These are phyloP conservation scores for Fistulina hepatica DNA, from an alignment of 1,284 basidiomycete species.

Conservation along the genomic window DNA sequence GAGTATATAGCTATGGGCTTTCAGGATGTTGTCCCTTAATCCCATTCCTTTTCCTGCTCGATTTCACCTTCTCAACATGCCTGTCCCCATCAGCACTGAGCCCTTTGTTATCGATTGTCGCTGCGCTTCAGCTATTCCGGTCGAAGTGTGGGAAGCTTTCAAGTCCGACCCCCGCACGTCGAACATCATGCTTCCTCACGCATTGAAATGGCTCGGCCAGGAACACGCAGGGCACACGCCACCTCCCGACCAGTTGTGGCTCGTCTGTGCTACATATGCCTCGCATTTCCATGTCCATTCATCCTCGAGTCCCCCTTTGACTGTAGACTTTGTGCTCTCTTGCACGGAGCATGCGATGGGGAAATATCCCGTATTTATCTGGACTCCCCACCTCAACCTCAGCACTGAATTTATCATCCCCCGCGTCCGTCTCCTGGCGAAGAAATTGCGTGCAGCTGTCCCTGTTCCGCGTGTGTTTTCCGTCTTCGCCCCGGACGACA, in stretches of 20 bases:
- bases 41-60: too few relatives aligned
- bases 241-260: constrained; percentile 5
- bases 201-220: constrained; percentile 23
- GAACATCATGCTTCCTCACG: constrained; percentile 46
- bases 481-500: constrained; percentile 43
- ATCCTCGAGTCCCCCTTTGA: constrained; percentile 41
- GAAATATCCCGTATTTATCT: constrained; percentile 47
- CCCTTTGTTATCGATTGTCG: constrained; percentile 13
- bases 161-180: constrained; percentile 30
- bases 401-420: constrained; percentile 23
- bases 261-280: too few relatives aligned
- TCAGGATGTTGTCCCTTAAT: too few relatives aligned
- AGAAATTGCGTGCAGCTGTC: constrained; percentile 21
- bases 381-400: constrained; percentile 29
- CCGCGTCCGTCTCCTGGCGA: constrained; percentile 26
- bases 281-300: too few relatives aligned
- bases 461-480: constrained; percentile 45
- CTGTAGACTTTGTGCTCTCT: constrained; percentile 45
- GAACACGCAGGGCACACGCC: constrained; percentile 10
- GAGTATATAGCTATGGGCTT: too few relatives aligned
- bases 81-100: constrained; percentile 11
- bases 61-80: too few relatives aligned
- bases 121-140: constrained; percentile 19
- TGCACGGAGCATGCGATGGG: constrained; percentile 44
- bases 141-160: constrained; percentile 30